Conservation (phyloP, 345 rosid genomes). For the Gossypium australe region DNA sequence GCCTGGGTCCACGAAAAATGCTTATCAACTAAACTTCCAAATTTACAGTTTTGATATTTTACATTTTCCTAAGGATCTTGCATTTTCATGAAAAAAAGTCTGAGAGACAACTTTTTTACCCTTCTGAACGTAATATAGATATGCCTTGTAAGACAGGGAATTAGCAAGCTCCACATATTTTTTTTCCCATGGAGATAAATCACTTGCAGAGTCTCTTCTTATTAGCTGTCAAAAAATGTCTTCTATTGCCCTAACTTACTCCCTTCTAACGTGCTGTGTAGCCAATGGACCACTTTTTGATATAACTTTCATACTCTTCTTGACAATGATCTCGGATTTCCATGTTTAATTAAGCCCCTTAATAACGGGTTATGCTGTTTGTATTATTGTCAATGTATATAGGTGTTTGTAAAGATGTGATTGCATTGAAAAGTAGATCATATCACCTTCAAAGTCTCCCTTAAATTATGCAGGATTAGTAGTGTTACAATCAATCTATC, state of each 20-base stretch:
- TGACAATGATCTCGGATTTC: not conserved
- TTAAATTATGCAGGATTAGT: not conserved
- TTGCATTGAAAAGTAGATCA: not conserved
- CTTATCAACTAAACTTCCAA: not conserved
- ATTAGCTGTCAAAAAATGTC: slow-evolving; percentile 45
- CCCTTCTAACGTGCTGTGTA: slow-evolving; percentile 18
- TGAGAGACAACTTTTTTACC: not conserved
- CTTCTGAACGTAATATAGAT: not conserved
- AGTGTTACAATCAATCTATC: not conserved
- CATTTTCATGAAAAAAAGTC: not conserved
- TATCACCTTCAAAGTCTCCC: not conserved
- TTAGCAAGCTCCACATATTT: slow-evolving; percentile 28
- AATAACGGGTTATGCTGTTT: not conserved
- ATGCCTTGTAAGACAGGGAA: slow-evolving; percentile 30
- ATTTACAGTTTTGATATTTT: not conserved
- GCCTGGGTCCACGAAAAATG: not conserved
- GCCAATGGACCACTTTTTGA: slow-evolving; percentile 20
- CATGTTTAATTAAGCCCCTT: not conserved
- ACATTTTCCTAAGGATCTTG: not conserved
- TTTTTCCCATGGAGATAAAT: not conserved
- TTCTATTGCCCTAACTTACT: slow-evolving; percentile 14
- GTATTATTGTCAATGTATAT: not conserved
- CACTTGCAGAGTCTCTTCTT: slow-evolving; percentile 8
- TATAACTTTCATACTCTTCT: not conserved
- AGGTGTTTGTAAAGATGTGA: not conserved